Percentiles rank a stretch among this genome's conserved stretches.
Evolutionary conservation across 192 early-diverging fungal genomes (phyloP).

Genomic region (Piromyces sp.): DNA sequence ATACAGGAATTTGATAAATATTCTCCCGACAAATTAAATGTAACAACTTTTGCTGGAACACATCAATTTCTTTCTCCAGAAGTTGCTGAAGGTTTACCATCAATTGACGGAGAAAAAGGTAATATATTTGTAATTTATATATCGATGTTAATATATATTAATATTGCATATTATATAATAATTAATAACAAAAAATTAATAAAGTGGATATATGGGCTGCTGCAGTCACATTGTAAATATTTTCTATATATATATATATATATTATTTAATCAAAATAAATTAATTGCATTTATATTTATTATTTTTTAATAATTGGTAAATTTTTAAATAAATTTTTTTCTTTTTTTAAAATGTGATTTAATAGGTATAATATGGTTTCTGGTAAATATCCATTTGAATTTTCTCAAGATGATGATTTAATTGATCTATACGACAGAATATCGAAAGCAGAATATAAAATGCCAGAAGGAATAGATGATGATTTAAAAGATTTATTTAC

Average conservation of each 20-base stretch:
- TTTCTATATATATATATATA: too few relatives aligned
- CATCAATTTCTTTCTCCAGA: slow-evolving; percentile 41
- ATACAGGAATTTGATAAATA: slow-evolving; percentile 26
- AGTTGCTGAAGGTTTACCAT: slow-evolving; percentile 14
- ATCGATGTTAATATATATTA: neutral
- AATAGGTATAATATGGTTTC: slow-evolving; percentile 34
- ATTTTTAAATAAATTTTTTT: too few relatives aligned
- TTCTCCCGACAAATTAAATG: slow-evolving; percentile 11
- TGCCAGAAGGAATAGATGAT: slow-evolving; percentile 14
- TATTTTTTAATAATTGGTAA: too few relatives aligned
- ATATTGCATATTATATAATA: neutral
- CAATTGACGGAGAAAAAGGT: slow-evolving; percentile 21
- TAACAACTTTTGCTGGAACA: slow-evolving; percentile 29
- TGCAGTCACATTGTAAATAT: slow-evolving; percentile 20
- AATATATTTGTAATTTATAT: too few relatives aligned
- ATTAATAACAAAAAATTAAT: neutral
- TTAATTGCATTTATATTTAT: too few relatives aligned
- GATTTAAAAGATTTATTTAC: slow-evolving; percentile 16
- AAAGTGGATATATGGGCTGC: slow-evolving; percentile 39
- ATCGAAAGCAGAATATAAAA: slow-evolving; percentile 15
- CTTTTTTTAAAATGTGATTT: too few relatives aligned
- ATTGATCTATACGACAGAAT: slow-evolving; percentile 30
- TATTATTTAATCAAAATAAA: too few relatives aligned
- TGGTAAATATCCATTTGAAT: slow-evolving; percentile 36
- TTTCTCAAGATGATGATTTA: slow-evolving; percentile 28